These are phyloP conservation scores for Ustilago loliicola DNA, from an alignment of 1,284 basidiomycete species.

Conservation along the genomic window DNA sequence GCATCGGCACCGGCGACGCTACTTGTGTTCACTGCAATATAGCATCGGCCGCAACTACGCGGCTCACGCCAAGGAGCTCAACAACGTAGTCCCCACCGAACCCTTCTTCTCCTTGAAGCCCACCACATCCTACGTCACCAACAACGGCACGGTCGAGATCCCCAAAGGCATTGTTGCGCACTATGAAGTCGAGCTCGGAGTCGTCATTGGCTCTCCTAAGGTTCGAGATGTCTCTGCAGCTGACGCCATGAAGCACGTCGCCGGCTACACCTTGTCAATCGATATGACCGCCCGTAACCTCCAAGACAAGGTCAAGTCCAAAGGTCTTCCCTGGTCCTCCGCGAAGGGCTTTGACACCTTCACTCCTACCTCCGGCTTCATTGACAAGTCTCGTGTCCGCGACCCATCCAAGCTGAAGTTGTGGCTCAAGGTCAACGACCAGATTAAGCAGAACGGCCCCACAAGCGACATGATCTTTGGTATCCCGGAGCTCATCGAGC, in stretches of 20 bases:
- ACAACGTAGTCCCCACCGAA: conserved; percentile 89
- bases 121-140: conserved; percentile 87
- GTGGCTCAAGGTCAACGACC: conserved; percentile 86
- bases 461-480: conserved; percentile 93
- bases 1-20: neutral
- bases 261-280: conserved; percentile 93
- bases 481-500: conserved; percentile 89
- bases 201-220: conserved; percentile 85
- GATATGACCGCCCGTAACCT: conserved; percentile 97
- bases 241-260: conserved; percentile 83
- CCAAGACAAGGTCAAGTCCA: conserved; percentile 91
- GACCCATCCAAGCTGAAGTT: conserved; percentile 84
- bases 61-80: conserved; percentile 91
- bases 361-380: conserved; percentile 82
- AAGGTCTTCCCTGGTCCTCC: conserved; percentile 92
- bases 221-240: conserved; percentile 84
- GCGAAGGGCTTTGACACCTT: conserved; percentile 93
- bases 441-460: conserved; percentile 84
- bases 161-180: conserved; percentile 86
- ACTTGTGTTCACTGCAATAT: neutral
- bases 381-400: conserved; percentile 79
- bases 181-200: conserved; percentile 96
- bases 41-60: conserved; percentile 72
- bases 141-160: conserved; percentile 83
- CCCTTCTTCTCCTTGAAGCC: conserved; percentile 99